Conservation (phyloP, 2,329 filamentous ascomycete genomes). For the Diaporthe nobilis region DNA sequence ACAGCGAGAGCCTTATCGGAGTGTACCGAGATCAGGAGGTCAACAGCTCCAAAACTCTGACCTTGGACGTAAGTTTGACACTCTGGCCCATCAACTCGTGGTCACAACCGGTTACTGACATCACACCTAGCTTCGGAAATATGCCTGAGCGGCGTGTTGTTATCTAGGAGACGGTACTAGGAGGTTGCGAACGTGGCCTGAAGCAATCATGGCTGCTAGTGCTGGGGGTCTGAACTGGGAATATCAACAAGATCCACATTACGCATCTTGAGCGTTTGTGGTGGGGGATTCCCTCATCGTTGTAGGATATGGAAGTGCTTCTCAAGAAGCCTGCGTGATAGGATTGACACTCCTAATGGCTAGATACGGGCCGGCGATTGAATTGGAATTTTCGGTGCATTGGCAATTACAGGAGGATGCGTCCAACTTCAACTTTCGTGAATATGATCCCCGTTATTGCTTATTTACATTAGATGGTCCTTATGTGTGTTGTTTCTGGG, state of each 20-base stretch:
- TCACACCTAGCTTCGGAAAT: constrained; percentile 37
- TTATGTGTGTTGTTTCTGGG: not conserved
- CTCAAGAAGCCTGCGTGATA: not conserved
- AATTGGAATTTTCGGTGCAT: not conserved
- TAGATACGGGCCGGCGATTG: not conserved
- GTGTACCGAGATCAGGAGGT: constrained; percentile 95
- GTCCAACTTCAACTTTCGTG: not conserved
- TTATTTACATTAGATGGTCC: no score
- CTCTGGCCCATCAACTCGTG: not conserved
- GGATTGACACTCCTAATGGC: not conserved
- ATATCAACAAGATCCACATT: not conserved
- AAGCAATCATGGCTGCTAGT: not conserved
- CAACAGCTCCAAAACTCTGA: constrained; percentile 92
- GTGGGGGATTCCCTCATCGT: not conserved
- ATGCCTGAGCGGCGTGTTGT: constrained; percentile 5
- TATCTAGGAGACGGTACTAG: not conserved
- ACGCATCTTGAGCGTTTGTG: not conserved
- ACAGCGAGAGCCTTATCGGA: constrained; percentile 94
- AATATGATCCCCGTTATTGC: not conserved
- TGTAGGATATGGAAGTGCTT: not conserved
- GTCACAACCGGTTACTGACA: constrained; percentile 35
- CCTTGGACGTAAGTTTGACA: constrained; percentile 85
- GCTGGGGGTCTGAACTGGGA: not conserved
- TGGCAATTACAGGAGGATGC: not conserved
- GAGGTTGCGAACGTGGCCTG: not conserved